These are phyloP conservation scores for Phytophthora sansomeana DNA, from an alignment of 352 stramenopile genomes.

Conservation along the genomic window DNA sequence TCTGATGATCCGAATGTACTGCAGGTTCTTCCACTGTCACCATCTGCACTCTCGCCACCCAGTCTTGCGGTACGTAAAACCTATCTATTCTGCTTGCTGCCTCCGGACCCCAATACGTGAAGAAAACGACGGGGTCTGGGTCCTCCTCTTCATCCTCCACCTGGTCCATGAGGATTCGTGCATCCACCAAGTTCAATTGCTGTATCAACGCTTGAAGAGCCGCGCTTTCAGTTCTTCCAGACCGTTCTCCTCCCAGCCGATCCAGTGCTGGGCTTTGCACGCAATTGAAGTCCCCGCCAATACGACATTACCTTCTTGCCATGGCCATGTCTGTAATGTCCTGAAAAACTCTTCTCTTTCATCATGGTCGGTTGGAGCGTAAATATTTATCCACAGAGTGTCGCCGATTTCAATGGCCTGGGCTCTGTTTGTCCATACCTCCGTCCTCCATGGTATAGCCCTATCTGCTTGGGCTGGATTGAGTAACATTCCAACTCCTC, in stretches of 20 bases:
- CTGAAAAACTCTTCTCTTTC: neutral
- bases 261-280: neutral
- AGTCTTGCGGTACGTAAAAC: neutral
- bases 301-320: neutral
- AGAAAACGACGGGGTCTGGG: too few relatives aligned
- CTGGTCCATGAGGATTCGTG: too few relatives aligned
- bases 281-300: neutral
- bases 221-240: too few relatives aligned
- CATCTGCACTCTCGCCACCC: too few relatives aligned
- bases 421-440: neutral
- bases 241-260: neutral
- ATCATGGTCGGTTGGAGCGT: neutral
- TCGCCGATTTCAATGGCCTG: neutral
- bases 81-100: neutral
- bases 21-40: too few relatives aligned
- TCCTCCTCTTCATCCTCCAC: too few relatives aligned
- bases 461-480: neutral
- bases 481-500: neutral
- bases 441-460: neutral
- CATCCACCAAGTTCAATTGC: too few relatives aligned
- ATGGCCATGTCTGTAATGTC: neutral
- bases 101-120: neutral
- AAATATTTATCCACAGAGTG: neutral
- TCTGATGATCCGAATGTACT: too few relatives aligned
- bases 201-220: too few relatives aligned